A percentile compares a stretch with the other conserved stretches of the same genome.
Conservation (phyloP, 371 early-diverging fungal species). For the Mucor indicus region DNA sequence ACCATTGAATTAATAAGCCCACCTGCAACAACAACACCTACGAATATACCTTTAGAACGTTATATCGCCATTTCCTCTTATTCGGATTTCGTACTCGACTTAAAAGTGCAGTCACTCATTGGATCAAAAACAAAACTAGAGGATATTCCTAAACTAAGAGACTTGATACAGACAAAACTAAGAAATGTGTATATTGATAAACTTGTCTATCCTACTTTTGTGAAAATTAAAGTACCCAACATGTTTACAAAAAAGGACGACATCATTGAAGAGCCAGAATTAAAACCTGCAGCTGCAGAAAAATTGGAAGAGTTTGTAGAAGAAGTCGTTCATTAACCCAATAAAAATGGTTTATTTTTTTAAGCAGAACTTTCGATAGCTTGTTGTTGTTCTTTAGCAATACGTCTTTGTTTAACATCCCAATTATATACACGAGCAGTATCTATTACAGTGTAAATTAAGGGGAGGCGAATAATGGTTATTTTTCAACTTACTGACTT, state of each 20-base stretch:
- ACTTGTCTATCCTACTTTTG: conserved; percentile 62
- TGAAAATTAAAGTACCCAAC: conserved; percentile 47
- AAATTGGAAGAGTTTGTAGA: conserved; percentile 36
- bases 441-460: conserved; percentile 40
- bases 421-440: conserved; percentile 96
- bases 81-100: conserved; percentile 79
- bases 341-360: no score
- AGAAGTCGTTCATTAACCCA: no score
- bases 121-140: conserved; percentile 93
- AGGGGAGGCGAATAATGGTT: conserved; percentile 3
- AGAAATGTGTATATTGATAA: conserved; percentile 68
- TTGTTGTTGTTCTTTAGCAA: conserved; percentile 37
- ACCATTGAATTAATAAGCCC: conserved; percentile 48
- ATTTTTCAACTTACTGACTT: conserved; percentile 67
- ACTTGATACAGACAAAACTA: conserved; percentile 73
- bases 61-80: conserved; percentile 62
- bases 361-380: conserved; percentile 13
- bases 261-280: neutral
- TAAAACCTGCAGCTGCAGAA: conserved; percentile 19
- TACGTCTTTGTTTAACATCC: conserved; percentile 89
- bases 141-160: conserved; percentile 88
- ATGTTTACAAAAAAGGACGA: conserved; percentile 35
- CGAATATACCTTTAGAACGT: conserved; percentile 45
- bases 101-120: conserved; percentile 82
- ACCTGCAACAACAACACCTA: conserved; percentile 37